phyloP scores from a whole-genome alignment of 805 yeast genomes.

The Saccharomycopsis olivae region DNA sequence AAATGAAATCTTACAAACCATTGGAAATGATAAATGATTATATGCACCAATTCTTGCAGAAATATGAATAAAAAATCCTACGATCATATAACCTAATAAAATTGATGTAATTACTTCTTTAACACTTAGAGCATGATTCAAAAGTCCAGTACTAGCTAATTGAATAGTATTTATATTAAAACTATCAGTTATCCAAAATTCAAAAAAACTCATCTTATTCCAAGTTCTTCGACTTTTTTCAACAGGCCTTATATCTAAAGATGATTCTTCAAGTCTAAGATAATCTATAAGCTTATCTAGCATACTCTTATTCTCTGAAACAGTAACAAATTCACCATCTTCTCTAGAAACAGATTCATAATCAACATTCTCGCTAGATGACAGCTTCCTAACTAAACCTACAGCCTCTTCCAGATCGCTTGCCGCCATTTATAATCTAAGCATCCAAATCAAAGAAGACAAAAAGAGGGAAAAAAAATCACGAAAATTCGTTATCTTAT shows the following conservation, averaged over 20 bases:
- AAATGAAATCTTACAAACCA: constrained; percentile 66
- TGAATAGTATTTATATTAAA: constrained; percentile 87
- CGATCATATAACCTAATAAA: constrained; percentile 51
- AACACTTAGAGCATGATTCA: constrained; percentile 52
- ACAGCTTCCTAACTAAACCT: no score
- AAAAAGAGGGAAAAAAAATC: no score
- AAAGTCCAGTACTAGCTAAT: constrained; percentile 79
- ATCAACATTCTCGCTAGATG: no score
- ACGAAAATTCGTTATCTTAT: no score
- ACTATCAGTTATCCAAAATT: constrained; percentile 83
- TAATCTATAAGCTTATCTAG: no score
- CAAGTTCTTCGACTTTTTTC: constrained; percentile 64
- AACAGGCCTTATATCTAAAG: constrained; percentile 48
- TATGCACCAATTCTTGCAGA: constrained; percentile 70
- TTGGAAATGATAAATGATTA: constrained; percentile 79
- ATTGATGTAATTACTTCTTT: constrained; percentile 81
- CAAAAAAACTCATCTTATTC: constrained; percentile 70
- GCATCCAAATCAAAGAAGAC: no score
- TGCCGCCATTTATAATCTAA: no score
- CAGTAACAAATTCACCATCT: no score
- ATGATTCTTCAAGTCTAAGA: background rate
- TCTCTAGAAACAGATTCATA: no score
- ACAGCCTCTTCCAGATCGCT: no score
- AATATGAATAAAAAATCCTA: constrained; percentile 56
- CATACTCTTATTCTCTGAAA: no score